Evolutionary conservation across 2,329 filamentous ascomycete genomes (phyloP).

Genomic region (Sporothrix luriei): DNA sequence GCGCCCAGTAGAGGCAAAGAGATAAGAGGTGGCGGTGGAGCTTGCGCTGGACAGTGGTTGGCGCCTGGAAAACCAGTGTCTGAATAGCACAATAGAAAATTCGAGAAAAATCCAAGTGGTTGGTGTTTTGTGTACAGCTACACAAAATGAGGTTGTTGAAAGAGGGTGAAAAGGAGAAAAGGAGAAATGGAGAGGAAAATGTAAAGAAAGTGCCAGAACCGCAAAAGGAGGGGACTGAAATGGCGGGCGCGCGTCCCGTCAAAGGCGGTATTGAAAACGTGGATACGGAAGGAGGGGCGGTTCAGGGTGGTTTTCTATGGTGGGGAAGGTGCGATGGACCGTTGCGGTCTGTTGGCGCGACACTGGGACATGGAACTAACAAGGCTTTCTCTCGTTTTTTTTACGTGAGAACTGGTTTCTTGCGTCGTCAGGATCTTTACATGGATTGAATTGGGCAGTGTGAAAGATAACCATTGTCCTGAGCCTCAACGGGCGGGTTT

Average conservation of each 20-base stretch:
- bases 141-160: not conserved
- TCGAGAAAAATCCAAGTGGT: not conserved
- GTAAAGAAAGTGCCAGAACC: constrained; percentile 16
- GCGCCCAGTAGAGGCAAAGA: not conserved
- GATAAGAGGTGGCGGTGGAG: constrained; percentile 27
- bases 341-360: constrained; percentile 4
- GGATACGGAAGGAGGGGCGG: constrained; percentile 28
- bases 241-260: not conserved
- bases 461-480: not conserved
- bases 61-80: not conserved
- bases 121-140: not conserved
- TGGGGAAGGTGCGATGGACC: constrained; percentile 18
- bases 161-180: not conserved
- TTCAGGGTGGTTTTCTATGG: constrained; percentile 12
- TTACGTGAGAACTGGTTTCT: constrained; percentile 9
- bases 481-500: constrained; percentile 16
- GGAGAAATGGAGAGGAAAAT: constrained; percentile 2
- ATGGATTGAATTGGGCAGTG: not conserved
- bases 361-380: not conserved
- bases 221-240: constrained; percentile 11
- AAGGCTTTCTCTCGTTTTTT: not conserved
- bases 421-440: not conserved
- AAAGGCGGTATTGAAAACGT: constrained; percentile 28
- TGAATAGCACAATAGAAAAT: not conserved
- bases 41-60: constrained; percentile 14